A percentile compares a stretch with the other conserved stretches of the same genome.
Evolutionary conservation across 805 yeast genomes (phyloP).

Genomic region (Kockiozyma suomiensis): DNA sequence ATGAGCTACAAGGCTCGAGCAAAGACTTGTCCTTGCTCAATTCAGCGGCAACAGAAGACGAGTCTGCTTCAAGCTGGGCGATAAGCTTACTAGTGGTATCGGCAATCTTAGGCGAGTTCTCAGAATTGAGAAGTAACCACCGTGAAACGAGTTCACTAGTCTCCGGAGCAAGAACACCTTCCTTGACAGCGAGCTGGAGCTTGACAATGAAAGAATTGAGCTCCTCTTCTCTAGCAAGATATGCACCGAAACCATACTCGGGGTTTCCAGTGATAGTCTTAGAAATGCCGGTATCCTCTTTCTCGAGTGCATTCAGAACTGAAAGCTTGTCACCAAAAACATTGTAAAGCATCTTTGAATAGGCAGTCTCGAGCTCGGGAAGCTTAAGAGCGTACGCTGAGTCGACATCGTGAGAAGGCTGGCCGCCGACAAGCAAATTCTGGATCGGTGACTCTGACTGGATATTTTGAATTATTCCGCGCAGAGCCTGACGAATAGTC

Average conservation of each 20-base stretch:
- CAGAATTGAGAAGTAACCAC: conserved; percentile 59
- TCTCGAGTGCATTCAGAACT: conserved; percentile 61
- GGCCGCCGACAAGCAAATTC: conserved; percentile 60
- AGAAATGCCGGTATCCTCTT: conserved; percentile 47
- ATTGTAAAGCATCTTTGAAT: conserved; percentile 72
- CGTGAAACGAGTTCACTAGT: conserved; percentile 62
- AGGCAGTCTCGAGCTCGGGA: conserved; percentile 68
- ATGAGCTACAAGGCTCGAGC: conserved; percentile 56
- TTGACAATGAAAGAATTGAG: conserved; percentile 50
- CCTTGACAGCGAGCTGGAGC: conserved; percentile 48
- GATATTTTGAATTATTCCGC: conserved; percentile 56
- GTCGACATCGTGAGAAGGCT: conserved; percentile 36
- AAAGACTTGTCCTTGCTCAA: conserved; percentile 52
- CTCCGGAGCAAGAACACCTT: conserved; percentile 46
- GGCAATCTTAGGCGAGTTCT: conserved; percentile 16
- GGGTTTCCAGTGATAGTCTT: conserved; percentile 54
- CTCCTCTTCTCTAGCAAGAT: conserved; percentile 58
- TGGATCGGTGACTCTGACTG: conserved; percentile 59
- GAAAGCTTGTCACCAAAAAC: conserved; percentile 58
- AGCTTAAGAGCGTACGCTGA: conserved; percentile 25
- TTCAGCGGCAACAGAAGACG: conserved; percentile 47
- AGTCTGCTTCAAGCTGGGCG: conserved; percentile 42
- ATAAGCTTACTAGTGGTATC: conserved; percentile 41
- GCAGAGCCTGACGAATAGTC: conserved; percentile 49
- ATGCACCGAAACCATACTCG: conserved; percentile 85